Base-by-base conservation (phyloP, 2,329 filamentous ascomycete genomes). In the Metarhizium anisopliae region DNA sequence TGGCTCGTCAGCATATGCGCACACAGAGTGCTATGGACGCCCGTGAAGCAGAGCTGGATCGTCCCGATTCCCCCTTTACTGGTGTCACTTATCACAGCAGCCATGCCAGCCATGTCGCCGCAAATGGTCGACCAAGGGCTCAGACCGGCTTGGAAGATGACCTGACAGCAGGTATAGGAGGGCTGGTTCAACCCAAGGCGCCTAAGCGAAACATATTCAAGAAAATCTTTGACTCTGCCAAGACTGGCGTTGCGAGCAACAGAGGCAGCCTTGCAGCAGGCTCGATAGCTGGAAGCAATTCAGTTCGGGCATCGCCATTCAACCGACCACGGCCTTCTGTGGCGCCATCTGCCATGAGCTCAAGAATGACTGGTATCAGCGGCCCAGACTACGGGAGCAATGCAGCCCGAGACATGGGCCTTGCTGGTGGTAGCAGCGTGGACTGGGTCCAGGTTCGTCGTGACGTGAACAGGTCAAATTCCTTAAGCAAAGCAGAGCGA, bases 381-480 rank as follows among this genome's bases (percentile, higher is more conserved):
- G 70, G 62, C 49, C 60, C 66, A 11, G 67, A 67, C 30, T 62
- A 70, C 56, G 71, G 66, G 55, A 75, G 76, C 50, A 81, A 84
- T 59, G 73, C 79, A 4, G 80, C 84, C 14, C 80, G 82, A 55
- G 90, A 95, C 18, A 87, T 87, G 80, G 90, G 87, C 2, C 70
- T 87, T 6, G 79, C 74, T 40, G 62, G 74, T n/a, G 80, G 75
- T 42, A 63, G 74, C 20, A 74, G 74, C 11, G 80, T 89, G 14
- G 93, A 97, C 68, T 99, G 94, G 92, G 91, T 99, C n/a, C 92
- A 97, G 68, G 91, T 97, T 25, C 87, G 94, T 40, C 84, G 94
- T 50, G 95, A 99, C 70, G 87, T 99, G 50, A 97, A 99, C 70
- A 83, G 94, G 40, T 95, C 93, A 3, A 97, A 96, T 66, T 94